Evolutionary conservation across 140 eudicot genomes (phyloP).

Genomic region (Flaveria floridana): DNA sequence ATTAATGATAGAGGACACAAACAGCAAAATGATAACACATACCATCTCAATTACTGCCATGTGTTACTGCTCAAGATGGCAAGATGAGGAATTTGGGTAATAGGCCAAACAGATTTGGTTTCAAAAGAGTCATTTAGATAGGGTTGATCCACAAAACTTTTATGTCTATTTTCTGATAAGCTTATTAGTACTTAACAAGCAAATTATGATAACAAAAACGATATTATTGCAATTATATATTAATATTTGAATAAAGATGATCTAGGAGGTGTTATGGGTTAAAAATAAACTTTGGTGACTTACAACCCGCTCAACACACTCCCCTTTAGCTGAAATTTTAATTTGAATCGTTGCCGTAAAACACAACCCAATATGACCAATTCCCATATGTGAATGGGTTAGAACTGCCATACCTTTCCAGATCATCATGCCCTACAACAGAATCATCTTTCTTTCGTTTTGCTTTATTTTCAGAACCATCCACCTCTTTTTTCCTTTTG

Average conservation of each 20-base stretch:
- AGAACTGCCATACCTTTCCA: conserved; percentile 35
- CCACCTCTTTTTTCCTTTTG: conserved; percentile 41
- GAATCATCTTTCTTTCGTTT: conserved; percentile 66
- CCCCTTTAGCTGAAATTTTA: neutral
- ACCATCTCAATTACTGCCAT: neutral
- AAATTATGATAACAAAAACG: neutral
- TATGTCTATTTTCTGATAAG: neutral
- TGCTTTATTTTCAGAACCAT: conserved; percentile 33
- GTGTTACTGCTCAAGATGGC: neutral
- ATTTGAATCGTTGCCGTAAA: neutral
- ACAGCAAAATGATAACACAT: neutral
- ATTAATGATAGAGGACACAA: neutral
- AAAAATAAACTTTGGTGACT: neutral
- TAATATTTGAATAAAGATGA: neutral
- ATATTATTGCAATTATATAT: too few relatives aligned
- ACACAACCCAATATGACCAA: neutral
- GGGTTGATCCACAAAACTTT: neutral
- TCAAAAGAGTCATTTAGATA: neutral
- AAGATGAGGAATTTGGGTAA: neutral
- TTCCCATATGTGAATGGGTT: neutral
- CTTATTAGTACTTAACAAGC: neutral
- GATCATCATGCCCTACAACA: conserved; percentile 33
- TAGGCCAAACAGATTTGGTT: too few relatives aligned
- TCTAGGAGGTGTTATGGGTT: neutral
- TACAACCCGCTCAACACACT: neutral